Conservation (phyloP, 208 protist genomes). For the Trypanosoma lewisi region DNA sequence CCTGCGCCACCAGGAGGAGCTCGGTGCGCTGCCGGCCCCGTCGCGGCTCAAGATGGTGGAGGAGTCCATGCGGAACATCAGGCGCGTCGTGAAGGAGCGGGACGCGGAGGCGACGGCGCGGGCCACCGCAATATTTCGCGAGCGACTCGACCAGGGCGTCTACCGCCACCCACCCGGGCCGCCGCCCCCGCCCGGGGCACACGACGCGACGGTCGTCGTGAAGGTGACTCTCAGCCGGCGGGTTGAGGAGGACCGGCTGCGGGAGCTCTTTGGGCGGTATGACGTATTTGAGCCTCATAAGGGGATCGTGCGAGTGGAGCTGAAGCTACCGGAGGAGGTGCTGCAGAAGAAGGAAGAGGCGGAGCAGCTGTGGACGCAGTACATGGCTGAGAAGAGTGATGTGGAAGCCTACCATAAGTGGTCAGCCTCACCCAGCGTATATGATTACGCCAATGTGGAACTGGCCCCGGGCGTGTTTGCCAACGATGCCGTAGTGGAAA, state of each 20-base stretch:
- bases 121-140: slow-evolving; percentile 69
- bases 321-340: slow-evolving; percentile 64
- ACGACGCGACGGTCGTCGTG: slow-evolving; percentile 55
- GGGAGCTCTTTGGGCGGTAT: slow-evolving; percentile 74
- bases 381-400: slow-evolving; percentile 64
- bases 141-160: slow-evolving; percentile 60
- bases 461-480: slow-evolving; percentile 73
- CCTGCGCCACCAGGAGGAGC: slow-evolving; percentile 85
- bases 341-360: slow-evolving; percentile 69
- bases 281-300: slow-evolving; percentile 83
- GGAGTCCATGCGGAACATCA: slow-evolving; percentile 82
- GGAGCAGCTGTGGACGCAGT: slow-evolving; percentile 81
- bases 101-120: slow-evolving; percentile 66
- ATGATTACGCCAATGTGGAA: slow-evolving; percentile 74
- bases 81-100: slow-evolving; percentile 77
- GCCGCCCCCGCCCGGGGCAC: slow-evolving; percentile 64
- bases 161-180: slow-evolving; percentile 88
- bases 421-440: slow-evolving; percentile 41
- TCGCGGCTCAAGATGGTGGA: slow-evolving; percentile 82
- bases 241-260: slow-evolving; percentile 65
- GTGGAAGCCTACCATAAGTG: slow-evolving; percentile 81
- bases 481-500: slow-evolving; percentile 16
- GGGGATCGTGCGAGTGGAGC: slow-evolving; percentile 69
- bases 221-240: slow-evolving; percentile 64
- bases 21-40: slow-evolving; percentile 88